These are phyloP conservation scores for Ophiosphaerella narmari DNA, from an alignment of 2,329 filamentous ascomycete species.

Conservation along the genomic window DNA sequence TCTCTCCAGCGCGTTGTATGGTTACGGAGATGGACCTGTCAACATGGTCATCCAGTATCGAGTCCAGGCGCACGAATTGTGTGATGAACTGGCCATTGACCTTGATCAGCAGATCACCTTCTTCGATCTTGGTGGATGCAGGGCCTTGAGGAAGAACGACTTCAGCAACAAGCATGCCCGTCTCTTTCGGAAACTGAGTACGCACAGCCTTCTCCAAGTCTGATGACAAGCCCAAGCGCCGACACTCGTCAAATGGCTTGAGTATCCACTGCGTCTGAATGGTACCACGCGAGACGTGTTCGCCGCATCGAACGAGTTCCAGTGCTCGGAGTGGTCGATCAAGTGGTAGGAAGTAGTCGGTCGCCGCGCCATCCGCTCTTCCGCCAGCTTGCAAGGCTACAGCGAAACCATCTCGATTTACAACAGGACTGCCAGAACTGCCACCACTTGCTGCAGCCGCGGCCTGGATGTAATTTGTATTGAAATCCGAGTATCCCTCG, in stretches of 20 bases:
- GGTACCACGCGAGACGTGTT: conserved; percentile 84
- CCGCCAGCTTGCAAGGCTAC: conserved; percentile 94
- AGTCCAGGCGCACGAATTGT: conserved; percentile 89
- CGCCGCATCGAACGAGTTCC: conserved; percentile 77
- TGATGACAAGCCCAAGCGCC: conserved; percentile 80
- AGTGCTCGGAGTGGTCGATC: conserved; percentile 88
- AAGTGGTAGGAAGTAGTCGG: conserved; percentile 94
- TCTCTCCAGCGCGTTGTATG: conserved; percentile 85
- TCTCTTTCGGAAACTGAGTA: conserved; percentile 85
- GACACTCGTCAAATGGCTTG: conserved; percentile 97
- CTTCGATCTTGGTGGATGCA: conserved; percentile 82
- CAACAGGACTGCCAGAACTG: conserved; percentile 96
- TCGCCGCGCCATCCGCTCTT: conserved; percentile 90
- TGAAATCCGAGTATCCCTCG: conserved; percentile 98
- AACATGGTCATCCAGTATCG: conserved; percentile 87
- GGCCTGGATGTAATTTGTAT: conserved; percentile 94
- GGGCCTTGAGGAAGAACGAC: conserved; percentile 92
- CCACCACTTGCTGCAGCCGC: conserved; percentile 95
- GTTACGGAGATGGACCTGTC: conserved; percentile 76
- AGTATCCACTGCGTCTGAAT: conserved; percentile 97
- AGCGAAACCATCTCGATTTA: conserved; percentile 90
- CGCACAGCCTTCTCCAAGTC: conserved; percentile 87
- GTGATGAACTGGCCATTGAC: conserved; percentile 93
- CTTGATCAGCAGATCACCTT: conserved; percentile 91
- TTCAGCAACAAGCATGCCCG: conserved; percentile 95